Base-by-base conservation (phyloP, 495 filamentous ascomycete genomes). In the Penicillium riverlandense region DNA sequence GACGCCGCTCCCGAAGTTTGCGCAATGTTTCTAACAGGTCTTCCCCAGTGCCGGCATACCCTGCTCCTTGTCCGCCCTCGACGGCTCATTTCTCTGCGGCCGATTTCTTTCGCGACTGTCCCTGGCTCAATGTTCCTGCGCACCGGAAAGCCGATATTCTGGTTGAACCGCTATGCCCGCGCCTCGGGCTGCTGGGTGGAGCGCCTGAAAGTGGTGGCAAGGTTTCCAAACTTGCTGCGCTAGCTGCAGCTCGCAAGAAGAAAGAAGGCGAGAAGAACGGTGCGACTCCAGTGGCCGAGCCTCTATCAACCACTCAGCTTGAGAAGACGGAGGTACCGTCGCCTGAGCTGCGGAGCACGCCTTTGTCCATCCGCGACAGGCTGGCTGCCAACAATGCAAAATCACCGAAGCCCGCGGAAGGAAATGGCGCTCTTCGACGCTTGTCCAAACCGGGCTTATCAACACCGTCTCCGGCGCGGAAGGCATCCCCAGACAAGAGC, bases 181-280 rank as follows among this genome's bases (percentile, higher is more conserved):
- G 66, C 28, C 59, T 74, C 37, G 78, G 84, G 7, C 72, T 98
- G 8, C 65, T 92, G 12, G 92, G 92, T 14, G 92, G 94, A 14
- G 79, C 85, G 2, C 54, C 72, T 9, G 67, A 78, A n/a, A 54
- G 41, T 38, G 65, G 58, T 8, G 71, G 66, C 6, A 95, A 94
- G 55, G 75, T 85, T 57, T 95, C 91, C 9, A 98, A 96, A 57
- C 71, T 97, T 28, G 90, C 92, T 47, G 83, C 84, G 35, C 70
- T 97, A 13, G 91, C 91, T 45, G 89, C 88, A n/a, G 82, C 85
- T 14, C 79, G 89, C 39, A 94, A 90, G 66, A 90, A 88, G 62
- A 82, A 85, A 38, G 84, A 87, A 33, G 63, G 61, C 8, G 82
- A 83, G 8, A 82, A 83, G 57, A 69, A 69, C 38, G 45, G 58